Conservation (phyloP, 441 rosid species). For the Monsonia emarginata region DNA sequence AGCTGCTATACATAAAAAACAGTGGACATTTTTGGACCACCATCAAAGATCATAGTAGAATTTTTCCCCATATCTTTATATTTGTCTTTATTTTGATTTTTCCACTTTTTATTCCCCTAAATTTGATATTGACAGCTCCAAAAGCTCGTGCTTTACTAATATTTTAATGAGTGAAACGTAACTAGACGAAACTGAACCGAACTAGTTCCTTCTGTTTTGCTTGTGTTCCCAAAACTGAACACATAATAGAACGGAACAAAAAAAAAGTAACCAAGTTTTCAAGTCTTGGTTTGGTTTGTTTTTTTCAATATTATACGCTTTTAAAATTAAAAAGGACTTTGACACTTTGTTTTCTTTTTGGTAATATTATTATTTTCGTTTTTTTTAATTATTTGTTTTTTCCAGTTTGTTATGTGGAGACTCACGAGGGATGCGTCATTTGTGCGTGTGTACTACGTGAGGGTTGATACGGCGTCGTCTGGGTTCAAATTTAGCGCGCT, state of each 20-base stretch:
- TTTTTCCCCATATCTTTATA: no score
- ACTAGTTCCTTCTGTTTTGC: neutral
- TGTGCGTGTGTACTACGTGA: constrained; percentile 1
- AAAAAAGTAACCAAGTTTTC: neutral
- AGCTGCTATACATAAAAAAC: no score
- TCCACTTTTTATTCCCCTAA: neutral
- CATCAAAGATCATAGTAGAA: neutral
- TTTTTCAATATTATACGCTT: constrained; percentile 5
- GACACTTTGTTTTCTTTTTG: neutral
- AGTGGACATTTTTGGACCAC: neutral
- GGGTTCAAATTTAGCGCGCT: neutral
- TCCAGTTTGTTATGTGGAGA: neutral
- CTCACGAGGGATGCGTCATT: neutral
- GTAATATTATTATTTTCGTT: no score
- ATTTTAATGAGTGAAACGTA: neutral
- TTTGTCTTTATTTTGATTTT: neutral
- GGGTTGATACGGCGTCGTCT: neutral
- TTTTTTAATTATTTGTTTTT: neutral
- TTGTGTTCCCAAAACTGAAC: neutral
- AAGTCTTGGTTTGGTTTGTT: neutral
- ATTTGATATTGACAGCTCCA: neutral
- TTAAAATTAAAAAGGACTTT: neutral
- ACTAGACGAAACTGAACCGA: neutral
- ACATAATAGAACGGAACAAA: neutral
- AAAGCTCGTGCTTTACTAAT: neutral